Evolutionary conservation across 139 green algal species (phyloP).

Genomic region (Ulvella scutata): DNA sequence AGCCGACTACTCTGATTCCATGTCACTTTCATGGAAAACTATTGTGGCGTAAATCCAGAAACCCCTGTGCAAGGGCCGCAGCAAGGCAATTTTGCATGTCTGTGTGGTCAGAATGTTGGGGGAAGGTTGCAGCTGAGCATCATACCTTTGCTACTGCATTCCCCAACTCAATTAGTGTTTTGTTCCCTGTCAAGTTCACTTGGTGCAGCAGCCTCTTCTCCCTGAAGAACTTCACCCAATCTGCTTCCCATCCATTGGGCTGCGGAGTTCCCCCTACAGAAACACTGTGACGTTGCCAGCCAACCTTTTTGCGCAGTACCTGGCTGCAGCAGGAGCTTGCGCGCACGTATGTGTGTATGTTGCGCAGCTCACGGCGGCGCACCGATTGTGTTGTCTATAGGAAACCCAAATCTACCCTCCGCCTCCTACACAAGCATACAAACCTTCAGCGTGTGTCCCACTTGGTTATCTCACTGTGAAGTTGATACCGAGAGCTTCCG

Average conservation of each 20-base stretch:
- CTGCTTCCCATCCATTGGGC: conserved; percentile 75
- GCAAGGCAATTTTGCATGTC: no score
- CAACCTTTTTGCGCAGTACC: neutral
- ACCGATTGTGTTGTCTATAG: conserved; percentile 92
- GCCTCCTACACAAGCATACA: conserved; percentile 24
- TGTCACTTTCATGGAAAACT: neutral
- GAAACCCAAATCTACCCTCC: conserved; percentile 70
- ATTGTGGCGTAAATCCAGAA: no score
- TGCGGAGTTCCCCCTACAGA: conserved; percentile 61
- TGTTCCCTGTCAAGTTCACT: conserved; percentile 33
- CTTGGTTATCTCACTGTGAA: no score
- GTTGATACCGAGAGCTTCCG: no score
- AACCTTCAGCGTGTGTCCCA: no score
- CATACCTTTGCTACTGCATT: conserved; percentile 5
- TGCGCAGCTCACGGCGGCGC: no score
- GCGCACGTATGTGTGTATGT: neutral
- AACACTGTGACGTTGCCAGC: no score
- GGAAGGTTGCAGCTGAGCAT: no score
- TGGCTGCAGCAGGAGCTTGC: neutral
- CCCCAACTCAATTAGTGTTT: neutral
- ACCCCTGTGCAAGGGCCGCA: no score
- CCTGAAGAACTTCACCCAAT: conserved; percentile 71
- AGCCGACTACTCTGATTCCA: neutral
- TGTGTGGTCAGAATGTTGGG: no score
- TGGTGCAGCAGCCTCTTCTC: conserved; percentile 49